Evolutionary conservation across 106 monocot genomes (phyloP), one percentile per base, ranked within the genome.

Genomic region (Chionographis japonica): DNA sequence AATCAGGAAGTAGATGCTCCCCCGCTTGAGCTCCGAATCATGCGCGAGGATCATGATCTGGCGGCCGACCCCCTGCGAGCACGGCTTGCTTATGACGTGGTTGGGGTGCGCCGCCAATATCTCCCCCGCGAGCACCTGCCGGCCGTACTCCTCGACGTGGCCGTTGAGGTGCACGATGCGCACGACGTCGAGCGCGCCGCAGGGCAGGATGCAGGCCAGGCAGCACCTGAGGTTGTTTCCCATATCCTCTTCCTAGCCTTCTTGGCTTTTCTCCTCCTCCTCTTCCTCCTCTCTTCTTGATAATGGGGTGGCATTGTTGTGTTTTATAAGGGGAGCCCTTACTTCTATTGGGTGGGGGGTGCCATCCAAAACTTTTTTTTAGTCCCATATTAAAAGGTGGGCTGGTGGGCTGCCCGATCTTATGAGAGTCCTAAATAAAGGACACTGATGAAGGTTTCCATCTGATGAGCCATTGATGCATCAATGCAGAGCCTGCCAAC

Each of bases 121-220:
- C 67, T 85, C 82, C 19, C 76, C 73, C 54, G 88, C 91, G 12
- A 68, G 41, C 50, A 91, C 72, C 5, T 76, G 75, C 3, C 75
- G 78, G 52, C 72, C 58, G 77, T 78, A 88, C 82, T 88, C 91
- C 37, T 91, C 87, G 42, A 91, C 76, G n/a, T 73, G 81, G 12
- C 91, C 91, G 63, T 72, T 78, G 17, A 88, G 71, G 72, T 91
- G 88, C 41, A 91, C 84, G 56, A 91, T 60, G 11, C 88, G 73
- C 60, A 85, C 60, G 11, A 88, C 71, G 67, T 88, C 91, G 27
- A 91, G 60, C 12, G 82, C 76, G 4, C 88, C 88, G 68, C 81
- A 91, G 10, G 91, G 91, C 6, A 91, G 81, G 4, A 88, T 68
- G 54, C 91, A 91, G 2, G 88, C 87, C 72, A 88, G 60, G 59